Conservation (phyloP, 257 asterid genomes). For the Striga asiatica region DNA sequence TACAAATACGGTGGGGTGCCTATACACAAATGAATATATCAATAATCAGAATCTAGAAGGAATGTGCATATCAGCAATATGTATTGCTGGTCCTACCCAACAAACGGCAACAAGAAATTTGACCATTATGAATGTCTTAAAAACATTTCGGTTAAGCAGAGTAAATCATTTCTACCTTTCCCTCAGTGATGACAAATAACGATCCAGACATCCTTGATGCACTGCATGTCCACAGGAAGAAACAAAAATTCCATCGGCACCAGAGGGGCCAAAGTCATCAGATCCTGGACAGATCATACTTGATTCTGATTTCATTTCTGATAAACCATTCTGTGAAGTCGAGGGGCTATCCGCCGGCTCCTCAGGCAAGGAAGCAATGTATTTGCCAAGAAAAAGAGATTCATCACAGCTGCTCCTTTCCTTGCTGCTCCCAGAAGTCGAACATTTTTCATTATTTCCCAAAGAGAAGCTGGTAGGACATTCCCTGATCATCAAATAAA, state of each 20-base stretch:
- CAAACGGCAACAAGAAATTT: background rate
- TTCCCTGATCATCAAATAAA: conserved; percentile 41
- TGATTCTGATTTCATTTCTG: conserved; percentile 32
- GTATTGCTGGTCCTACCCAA: background rate
- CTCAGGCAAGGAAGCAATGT: conserved; percentile 59
- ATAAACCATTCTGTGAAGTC: conserved; percentile 35
- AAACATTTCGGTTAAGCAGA: conserved; percentile 2
- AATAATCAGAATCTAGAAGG: background rate
- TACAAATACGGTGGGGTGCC: background rate
- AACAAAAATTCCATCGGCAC: conserved; percentile 69
- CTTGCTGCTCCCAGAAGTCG: conserved; percentile 24
- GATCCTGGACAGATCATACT: conserved; percentile 24
- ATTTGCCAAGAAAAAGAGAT: conserved; percentile 67
- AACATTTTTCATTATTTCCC: conserved; percentile 18
- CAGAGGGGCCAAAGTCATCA: conserved; percentile 55
- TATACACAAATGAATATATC: conserved; percentile 4
- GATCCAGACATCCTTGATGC: conserved; percentile 95
- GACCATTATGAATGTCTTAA: background rate
- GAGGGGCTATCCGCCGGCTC: conserved; percentile 48
- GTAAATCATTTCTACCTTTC: no score
- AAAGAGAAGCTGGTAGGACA: conserved; percentile 21
- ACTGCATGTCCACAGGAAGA: conserved; percentile 99
- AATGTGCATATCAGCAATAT: background rate
- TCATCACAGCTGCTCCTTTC: no score
- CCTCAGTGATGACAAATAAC: conserved; percentile 74